Percentiles rank a stretch among this genome's conserved stretches.
Conservation (phyloP, 148 eudicot genomes). For the Vaccinium corymbosum region DNA sequence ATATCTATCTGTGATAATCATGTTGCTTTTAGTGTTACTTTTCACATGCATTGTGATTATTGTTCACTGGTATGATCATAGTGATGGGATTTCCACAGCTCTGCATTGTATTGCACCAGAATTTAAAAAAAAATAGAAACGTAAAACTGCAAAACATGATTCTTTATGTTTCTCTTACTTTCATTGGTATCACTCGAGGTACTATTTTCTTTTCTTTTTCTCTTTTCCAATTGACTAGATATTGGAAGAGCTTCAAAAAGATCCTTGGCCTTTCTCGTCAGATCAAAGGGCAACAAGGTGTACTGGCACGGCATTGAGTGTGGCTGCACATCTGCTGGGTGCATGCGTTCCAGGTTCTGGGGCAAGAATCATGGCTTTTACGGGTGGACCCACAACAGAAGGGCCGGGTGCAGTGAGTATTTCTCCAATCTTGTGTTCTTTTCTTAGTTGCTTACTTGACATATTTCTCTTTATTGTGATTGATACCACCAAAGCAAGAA, state of each 20-base stretch:
- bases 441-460: neutral
- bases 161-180: conserved; percentile 4
- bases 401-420: conserved; percentile 93
- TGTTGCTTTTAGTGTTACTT: neutral
- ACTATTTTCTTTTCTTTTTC: neutral
- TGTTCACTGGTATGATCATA: neutral
- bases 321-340: conserved; percentile 93
- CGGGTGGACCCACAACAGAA: conserved; percentile 94
- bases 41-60: neutral
- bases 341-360: conserved; percentile 90
- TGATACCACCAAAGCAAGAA: neutral
- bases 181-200: neutral
- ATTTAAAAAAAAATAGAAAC: neutral
- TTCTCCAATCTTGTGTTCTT: conserved; percentile 6
- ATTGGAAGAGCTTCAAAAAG: conserved; percentile 95
- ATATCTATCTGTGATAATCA: neutral
- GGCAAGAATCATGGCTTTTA: conserved; percentile 93
- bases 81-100: neutral
- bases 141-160: neutral
- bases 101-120: neutral
- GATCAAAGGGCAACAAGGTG: conserved; percentile 92
- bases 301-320: conserved; percentile 79
- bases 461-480: neutral
- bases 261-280: conserved; percentile 84
- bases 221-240: conserved; percentile 35